A percentile compares a stretch with the other conserved stretches of the same genome.
These are phyloP conservation scores for Phaseolus lunatus DNA, from an alignment of 306 rosid species.

Conservation along the genomic window DNA sequence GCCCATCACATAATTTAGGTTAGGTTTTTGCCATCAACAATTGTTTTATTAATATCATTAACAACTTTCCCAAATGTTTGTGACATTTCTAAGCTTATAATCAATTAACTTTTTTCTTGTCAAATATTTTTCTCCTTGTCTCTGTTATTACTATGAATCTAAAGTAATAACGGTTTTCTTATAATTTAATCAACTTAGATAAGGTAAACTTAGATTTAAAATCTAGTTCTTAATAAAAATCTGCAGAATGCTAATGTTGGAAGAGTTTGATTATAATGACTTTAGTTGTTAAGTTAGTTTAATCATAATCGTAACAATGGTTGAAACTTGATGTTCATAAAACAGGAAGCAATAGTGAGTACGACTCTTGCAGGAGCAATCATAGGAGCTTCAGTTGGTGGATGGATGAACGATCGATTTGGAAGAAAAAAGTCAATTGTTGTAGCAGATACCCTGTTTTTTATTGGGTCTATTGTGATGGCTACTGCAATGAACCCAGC, in stretches of 20 bases:
- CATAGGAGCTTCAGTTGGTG: slow-evolving; percentile 71
- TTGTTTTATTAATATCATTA: background rate
- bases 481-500: slow-evolving; percentile 48
- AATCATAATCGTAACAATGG: background rate
- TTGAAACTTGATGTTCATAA: background rate
- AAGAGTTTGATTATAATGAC: background rate
- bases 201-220: too few species aligned
- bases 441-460: slow-evolving; percentile 59
- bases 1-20: background rate
- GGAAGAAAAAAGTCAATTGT: slow-evolving; percentile 60
- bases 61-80: background rate
- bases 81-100: background rate
- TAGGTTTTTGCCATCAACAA: background rate
- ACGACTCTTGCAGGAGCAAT: slow-evolving; percentile 74
- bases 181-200: background rate
- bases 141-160: background rate
- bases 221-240: too few species aligned
- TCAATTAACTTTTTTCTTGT: background rate
- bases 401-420: slow-evolving; percentile 63
- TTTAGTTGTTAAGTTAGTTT: background rate
- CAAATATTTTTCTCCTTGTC: background rate
- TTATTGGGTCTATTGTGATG: slow-evolving; percentile 62
- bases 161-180: background rate
- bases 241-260: too few species aligned
- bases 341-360: slow-evolving; percentile 75